A percentile compares a stretch with the other conserved stretches of the same genome.
Evolutionary conservation across 1,139 yeast species (phyloP).

Genomic region (Kodamaea suecica): DNA sequence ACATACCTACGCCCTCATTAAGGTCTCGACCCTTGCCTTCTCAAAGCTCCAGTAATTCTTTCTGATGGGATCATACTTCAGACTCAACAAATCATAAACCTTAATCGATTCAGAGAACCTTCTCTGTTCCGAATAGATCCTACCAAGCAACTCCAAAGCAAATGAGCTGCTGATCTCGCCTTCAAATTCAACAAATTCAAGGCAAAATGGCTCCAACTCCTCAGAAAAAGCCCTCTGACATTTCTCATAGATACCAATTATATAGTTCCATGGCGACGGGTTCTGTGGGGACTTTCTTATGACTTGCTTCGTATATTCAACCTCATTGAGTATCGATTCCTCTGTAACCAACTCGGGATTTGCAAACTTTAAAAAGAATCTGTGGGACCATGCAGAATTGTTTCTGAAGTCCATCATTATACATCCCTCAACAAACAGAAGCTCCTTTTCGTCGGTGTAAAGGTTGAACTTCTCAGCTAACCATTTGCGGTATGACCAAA

Average conservation of each 20-base stretch:
- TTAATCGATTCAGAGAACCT: constrained; percentile 31
- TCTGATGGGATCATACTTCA: constrained; percentile 65
- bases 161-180: constrained; percentile 45
- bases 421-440: constrained; percentile 48
- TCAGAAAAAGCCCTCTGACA: constrained; percentile 22
- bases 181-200: constrained; percentile 36
- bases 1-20: too few relatives aligned
- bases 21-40: constrained; percentile 11
- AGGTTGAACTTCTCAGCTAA: constrained; percentile 53
- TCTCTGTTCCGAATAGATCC: constrained; percentile 36
- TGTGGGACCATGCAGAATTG: constrained; percentile 92
- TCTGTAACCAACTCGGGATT: constrained; percentile 11
- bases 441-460: constrained; percentile 46
- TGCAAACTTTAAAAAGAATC: constrained; percentile 57
- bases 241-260: constrained; percentile 55
- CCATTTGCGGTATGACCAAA: constrained; percentile 93
- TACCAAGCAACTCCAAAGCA: constrained; percentile 67
- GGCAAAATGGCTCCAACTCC: constrained; percentile 46
- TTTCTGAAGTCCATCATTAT: constrained; percentile 69
- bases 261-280: constrained; percentile 84
- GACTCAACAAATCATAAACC: constrained; percentile 48
- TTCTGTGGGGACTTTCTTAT: constrained; percentile 73
- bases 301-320: constrained; percentile 42
- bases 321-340: constrained; percentile 28
- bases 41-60: constrained; percentile 58